Base-by-base conservation (phyloP, 495 filamentous ascomycete genomes). In the Penicillium diatomitis region DNA sequence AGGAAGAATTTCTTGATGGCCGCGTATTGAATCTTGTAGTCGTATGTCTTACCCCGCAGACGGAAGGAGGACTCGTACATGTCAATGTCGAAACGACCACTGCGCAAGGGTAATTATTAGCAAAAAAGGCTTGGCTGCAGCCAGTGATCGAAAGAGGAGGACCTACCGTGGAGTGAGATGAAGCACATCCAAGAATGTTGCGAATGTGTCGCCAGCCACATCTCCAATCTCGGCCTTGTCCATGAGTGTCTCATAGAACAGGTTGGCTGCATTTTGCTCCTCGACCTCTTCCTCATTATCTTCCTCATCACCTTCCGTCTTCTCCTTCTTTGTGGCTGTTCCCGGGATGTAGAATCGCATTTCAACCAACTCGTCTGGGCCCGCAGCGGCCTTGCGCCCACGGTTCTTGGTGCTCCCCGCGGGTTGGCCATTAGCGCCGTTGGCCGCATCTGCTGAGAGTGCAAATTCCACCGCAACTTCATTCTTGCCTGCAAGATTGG, bases 201-300 rank as follows among this genome's bases (percentile, higher is more conserved):
- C 94, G 69, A 87, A 94, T 3, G 91, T 95, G 63, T 96, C 92
- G 43, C 94, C 94, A 9, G 94, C 94, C 48, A 96, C 91, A 60
- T 99, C 90, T 36, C 94, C 94, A 68, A 99, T 96, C 76, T 99
- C 94, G 1, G 94, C 94, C 78, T 97, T 97, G 60, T 97, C 91
- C 76, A 96, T 96, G 4, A 99, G 77, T 0, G 88, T 92, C 63
- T 97, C 90, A 62, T 97, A 97, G 67, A 97, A 99, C 11, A 95
- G 73, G 49, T 87, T 90, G 10, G 94, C 94, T 3, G 91, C 91
- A 54, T 90, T 95, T 66, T 91, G 86, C 69, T 94, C 88, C 59
- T 94, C 86, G 29, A 74, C 78, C 47, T 84, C 87, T 34, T 80
- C 85, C 32, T 85, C 87, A 33, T 84, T 79, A 11, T 87, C 86